These are phyloP conservation scores for Calycina marina DNA, from an alignment of 2,329 filamentous ascomycete genomes.

Conservation along the genomic window DNA sequence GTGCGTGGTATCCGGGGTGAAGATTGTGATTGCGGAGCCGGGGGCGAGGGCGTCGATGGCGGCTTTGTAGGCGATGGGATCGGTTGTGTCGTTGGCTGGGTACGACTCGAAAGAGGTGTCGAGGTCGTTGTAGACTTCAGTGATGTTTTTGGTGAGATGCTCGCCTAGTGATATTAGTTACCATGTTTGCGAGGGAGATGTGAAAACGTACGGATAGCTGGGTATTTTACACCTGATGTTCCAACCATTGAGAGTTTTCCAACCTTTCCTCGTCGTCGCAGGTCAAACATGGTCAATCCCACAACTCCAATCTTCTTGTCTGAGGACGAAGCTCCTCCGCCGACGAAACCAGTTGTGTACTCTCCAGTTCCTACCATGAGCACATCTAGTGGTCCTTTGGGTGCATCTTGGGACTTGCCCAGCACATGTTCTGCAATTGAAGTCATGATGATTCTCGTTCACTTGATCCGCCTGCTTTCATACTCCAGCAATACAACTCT, in stretches of 20 bases:
- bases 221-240: constrained; percentile 77
- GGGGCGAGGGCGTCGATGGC: constrained; percentile 73
- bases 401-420: constrained; percentile 1
- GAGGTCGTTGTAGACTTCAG: constrained; percentile 72
- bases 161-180: constrained; percentile 37
- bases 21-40: constrained; percentile 87
- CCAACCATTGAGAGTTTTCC: constrained; percentile 78
- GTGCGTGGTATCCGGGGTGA: constrained; percentile 87
- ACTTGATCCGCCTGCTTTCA: too few relatives aligned
- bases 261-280: constrained; percentile 79
- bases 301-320: constrained; percentile 97
- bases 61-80: constrained; percentile 72
- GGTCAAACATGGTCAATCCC: constrained; percentile 75
- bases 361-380: constrained; percentile 61
- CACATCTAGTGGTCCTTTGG: constrained; percentile 17
- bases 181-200: background rate
- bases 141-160: constrained; percentile 79
- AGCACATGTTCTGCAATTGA: background rate
- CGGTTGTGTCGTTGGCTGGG: constrained; percentile 56
- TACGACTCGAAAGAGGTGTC: constrained; percentile 78
- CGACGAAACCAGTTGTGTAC: constrained; percentile 93
- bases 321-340: constrained; percentile 65
- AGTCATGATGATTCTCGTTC: too few relatives aligned
- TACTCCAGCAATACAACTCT: too few relatives aligned
- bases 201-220: constrained; percentile 58